These are phyloP conservation scores for Chionographis japonica DNA, from an alignment of 106 monocot species.

Conservation along the genomic window DNA sequence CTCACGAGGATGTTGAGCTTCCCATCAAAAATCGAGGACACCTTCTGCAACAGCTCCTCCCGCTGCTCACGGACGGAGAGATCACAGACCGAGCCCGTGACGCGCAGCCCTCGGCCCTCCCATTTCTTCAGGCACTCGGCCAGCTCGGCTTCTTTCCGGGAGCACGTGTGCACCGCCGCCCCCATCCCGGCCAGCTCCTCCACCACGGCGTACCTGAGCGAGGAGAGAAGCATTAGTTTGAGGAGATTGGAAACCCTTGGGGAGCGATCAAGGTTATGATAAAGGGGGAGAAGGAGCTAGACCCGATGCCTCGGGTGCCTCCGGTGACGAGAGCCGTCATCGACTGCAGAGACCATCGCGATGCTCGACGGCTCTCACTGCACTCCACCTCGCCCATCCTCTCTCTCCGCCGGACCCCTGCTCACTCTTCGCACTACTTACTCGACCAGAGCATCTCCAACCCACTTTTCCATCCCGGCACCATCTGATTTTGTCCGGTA, in stretches of 20 bases:
- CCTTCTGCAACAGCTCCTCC: slow-evolving; percentile 34
- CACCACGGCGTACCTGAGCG: slow-evolving; percentile 51
- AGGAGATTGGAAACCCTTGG: not conserved
- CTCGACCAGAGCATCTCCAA: too few species aligned
- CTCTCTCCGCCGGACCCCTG: too few species aligned
- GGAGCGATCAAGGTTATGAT: not conserved
- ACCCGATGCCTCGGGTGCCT: not conserved
- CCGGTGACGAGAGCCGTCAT: slow-evolving; percentile 1
- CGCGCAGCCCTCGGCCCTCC: slow-evolving; percentile 34
- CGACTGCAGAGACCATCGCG: not conserved
- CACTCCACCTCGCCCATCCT: too few species aligned
- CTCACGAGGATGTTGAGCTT: slow-evolving; percentile 88
- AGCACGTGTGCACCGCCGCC: slow-evolving; percentile 72
- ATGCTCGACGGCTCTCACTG: too few species aligned
- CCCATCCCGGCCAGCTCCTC: slow-evolving; percentile 69
- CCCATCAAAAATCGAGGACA: slow-evolving; percentile 34
- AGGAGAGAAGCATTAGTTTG: not conserved
- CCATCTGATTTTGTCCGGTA: too few species aligned
- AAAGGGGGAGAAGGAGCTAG: too few species aligned
- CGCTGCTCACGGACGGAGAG: slow-evolving; percentile 30
- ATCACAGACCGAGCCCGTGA: slow-evolving; percentile 63
- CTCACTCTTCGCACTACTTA: too few species aligned
- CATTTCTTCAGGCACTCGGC: slow-evolving; percentile 38
- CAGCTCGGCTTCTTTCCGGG: slow-evolving; percentile 59
- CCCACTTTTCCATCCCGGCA: too few species aligned